Conservation (phyloP, 2,329 filamentous ascomycete genomes). For the Camillea tinctor region DNA sequence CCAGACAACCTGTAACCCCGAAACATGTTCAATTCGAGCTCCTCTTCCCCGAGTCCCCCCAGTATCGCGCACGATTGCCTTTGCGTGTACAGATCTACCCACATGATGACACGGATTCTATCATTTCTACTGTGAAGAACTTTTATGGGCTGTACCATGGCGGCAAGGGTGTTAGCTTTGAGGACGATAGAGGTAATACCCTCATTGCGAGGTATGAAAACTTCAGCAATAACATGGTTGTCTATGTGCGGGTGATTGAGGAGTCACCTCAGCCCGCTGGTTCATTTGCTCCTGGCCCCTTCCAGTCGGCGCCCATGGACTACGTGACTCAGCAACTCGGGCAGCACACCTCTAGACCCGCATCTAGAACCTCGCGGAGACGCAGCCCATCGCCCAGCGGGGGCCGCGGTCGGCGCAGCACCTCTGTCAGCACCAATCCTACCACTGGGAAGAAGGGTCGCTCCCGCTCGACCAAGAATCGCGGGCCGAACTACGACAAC, state of each 20-base stretch:
- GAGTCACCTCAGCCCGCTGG: slow-evolving; percentile 47
- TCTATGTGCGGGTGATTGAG: slow-evolving; percentile 85
- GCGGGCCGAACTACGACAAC: slow-evolving; percentile 58
- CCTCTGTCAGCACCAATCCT: slow-evolving; percentile 61
- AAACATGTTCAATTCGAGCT: slow-evolving; percentile 82
- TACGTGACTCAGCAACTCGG: slow-evolving; percentile 51
- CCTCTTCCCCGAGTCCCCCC: slow-evolving; percentile 64
- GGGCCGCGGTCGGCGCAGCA: slow-evolving; percentile 71
- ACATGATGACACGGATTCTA: slow-evolving; percentile 95
- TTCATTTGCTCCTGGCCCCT: slow-evolving; percentile 51
- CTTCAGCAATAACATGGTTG: slow-evolving; percentile 85
- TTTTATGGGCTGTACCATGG: slow-evolving; percentile 94
- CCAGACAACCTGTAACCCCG: slow-evolving; percentile 48
- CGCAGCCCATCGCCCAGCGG: slow-evolving; percentile 75
- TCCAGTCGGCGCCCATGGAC: slow-evolving; percentile 51
- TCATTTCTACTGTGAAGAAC: slow-evolving; percentile 97
- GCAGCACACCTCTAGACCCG: slow-evolving; percentile 64
- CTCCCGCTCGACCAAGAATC: slow-evolving; percentile 68
- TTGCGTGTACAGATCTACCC: slow-evolving; percentile 89
- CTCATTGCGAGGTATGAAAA: slow-evolving; percentile 97
- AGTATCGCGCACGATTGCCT: slow-evolving; percentile 73
- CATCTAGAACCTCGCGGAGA: slow-evolving; percentile 68
- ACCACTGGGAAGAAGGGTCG: slow-evolving; percentile 61
- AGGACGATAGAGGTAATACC: slow-evolving; percentile 84
- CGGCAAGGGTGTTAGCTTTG: slow-evolving; percentile 86